Percentiles rank a stretch among this genome's conserved stretches.
phyloP scores from a whole-genome alignment of 2,329 filamentous ascomycete genomes.

The Scedosporium dehoogii region DNA sequence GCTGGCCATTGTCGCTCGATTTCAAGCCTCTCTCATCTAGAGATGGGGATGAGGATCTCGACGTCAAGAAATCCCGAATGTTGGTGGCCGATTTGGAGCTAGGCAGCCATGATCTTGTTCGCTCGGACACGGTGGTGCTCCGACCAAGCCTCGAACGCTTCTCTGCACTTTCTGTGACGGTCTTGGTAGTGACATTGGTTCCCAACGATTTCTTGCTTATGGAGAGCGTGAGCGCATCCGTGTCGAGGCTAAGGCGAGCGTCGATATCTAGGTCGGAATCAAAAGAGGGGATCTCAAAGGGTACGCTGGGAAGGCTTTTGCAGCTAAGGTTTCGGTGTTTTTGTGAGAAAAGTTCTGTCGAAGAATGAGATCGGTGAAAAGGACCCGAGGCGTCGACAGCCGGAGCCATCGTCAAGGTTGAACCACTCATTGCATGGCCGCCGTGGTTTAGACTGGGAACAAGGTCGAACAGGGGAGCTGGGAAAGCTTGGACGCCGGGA shows the following conservation, averaged over 20 bases:
- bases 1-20: background rate
- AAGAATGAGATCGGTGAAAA: slow-evolving; percentile 25
- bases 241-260: slow-evolving; percentile 30
- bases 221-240: background rate
- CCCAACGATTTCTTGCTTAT: background rate
- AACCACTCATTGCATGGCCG: slow-evolving; percentile 25
- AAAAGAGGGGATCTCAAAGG: slow-evolving; percentile 44
- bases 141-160: slow-evolving; percentile 21
- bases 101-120: slow-evolving; percentile 43
- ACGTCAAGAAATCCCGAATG: slow-evolving; percentile 18
- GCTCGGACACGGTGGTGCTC: slow-evolving; percentile 36
- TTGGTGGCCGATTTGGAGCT: slow-evolving; percentile 31
- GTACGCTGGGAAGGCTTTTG: slow-evolving; percentile 14
- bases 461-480: slow-evolving; percentile 10
- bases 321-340: slow-evolving; percentile 21
- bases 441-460: slow-evolving; percentile 10
- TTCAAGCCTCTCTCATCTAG: background rate
- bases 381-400: slow-evolving; percentile 21
- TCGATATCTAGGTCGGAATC: slow-evolving; percentile 40
- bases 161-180: slow-evolving; percentile 6
- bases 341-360: slow-evolving; percentile 20
- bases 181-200: background rate
- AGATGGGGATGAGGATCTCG: background rate
- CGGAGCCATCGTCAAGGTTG: slow-evolving; percentile 28
- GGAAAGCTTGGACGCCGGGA: slow-evolving; percentile 4